Conservation (phyloP, 148 eudicot species). For the Camellia lanceoleosa region DNA sequence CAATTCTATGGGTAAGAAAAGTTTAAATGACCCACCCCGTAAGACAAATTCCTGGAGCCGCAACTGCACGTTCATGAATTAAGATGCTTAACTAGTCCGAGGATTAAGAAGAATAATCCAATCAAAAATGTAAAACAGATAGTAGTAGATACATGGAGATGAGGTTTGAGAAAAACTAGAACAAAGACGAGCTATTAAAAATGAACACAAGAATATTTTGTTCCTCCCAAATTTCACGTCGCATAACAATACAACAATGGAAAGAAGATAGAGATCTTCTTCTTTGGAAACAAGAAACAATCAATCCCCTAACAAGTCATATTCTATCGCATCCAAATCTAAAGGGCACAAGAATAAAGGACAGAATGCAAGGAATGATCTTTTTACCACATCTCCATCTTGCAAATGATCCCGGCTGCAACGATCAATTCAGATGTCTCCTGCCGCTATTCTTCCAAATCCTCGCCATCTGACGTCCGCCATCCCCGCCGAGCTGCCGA, state of each 20-base stretch:
- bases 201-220: neutral
- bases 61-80: neutral
- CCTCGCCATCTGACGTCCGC: slow-evolving; percentile 39
- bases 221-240: slow-evolving; percentile 14
- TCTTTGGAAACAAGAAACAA: slow-evolving; percentile 12
- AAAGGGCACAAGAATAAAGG: neutral
- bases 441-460: slow-evolving; percentile 35
- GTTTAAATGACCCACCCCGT: too few species aligned
- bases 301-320: neutral
- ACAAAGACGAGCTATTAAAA: slow-evolving; percentile 6
- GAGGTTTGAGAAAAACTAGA: neutral
- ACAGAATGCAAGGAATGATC: neutral
- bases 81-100: neutral
- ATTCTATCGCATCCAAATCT: neutral
- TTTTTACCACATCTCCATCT: slow-evolving; percentile 8
- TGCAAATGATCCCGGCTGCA: neutral
- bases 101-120: neutral
- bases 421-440: neutral
- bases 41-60: too few species aligned
- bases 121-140: neutral
- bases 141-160: slow-evolving; percentile 3
- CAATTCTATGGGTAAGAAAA: too few species aligned
- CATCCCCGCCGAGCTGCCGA: slow-evolving; percentile 29
- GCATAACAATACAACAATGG: slow-evolving; percentile 19
- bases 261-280: slow-evolving; percentile 7